A percentile compares a stretch with the other conserved stretches of the same genome.
Evolutionary conservation across 2,329 filamentous ascomycete species (phyloP).

Genomic region (Phialemonium atrogriseum): DNA sequence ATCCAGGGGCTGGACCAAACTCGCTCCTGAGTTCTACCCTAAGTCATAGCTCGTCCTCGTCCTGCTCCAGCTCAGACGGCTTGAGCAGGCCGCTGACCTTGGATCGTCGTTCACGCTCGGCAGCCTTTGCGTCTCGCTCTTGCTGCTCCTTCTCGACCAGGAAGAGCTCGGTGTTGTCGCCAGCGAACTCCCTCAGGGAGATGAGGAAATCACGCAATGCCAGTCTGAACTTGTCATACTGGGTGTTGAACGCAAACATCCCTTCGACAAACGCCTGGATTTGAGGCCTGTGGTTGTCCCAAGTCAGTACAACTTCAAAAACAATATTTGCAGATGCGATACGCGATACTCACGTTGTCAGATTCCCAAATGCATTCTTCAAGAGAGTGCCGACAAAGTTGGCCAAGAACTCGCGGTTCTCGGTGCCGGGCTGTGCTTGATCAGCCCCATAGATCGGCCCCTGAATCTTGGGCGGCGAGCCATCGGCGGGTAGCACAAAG

Average conservation of each 20-base stretch:
- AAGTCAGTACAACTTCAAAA: constrained; percentile 24
- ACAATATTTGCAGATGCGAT: background rate
- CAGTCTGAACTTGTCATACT: constrained; percentile 90
- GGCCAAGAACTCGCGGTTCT: constrained; percentile 83
- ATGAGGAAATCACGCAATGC: constrained; percentile 96
- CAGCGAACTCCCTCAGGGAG: constrained; percentile 91
- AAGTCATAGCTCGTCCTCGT: constrained; percentile 86
- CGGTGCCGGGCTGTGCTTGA: constrained; percentile 73
- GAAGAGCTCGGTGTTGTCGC: constrained; percentile 90
- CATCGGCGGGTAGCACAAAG: constrained; percentile 70
- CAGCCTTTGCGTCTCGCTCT: constrained; percentile 73
- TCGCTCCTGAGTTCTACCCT: constrained; percentile 58
- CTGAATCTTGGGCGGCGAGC: constrained; percentile 71
- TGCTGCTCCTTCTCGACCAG: constrained; percentile 92
- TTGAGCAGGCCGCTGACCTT: constrained; percentile 95
- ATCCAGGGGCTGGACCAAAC: constrained; percentile 33
- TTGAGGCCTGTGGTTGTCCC: constrained; percentile 53
- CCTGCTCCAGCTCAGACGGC: constrained; percentile 87
- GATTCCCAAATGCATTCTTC: constrained; percentile 85
- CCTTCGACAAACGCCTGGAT: constrained; percentile 85
- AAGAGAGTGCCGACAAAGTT: constrained; percentile 81
- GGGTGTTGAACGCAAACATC: constrained; percentile 78
- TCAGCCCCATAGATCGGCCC: constrained; percentile 83
- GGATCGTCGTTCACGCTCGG: constrained; percentile 83
- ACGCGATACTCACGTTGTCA: constrained; percentile 61